Conservation (phyloP, 345 rosid genomes). For the Tarenaya hassleriana region DNA sequence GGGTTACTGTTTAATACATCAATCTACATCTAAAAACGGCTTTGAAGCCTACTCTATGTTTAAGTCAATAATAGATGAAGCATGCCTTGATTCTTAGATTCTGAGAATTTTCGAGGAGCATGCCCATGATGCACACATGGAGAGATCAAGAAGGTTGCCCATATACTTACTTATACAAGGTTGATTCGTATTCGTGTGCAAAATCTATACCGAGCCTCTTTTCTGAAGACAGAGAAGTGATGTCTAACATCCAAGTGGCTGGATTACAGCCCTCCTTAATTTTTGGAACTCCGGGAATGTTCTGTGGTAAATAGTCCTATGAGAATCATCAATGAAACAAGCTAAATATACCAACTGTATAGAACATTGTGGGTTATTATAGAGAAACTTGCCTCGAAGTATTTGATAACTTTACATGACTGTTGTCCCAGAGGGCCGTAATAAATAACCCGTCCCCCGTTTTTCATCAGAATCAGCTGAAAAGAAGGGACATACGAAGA, state of each 20-base stretch:
- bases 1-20: too few relatives aligned
- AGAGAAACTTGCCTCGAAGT: slow-evolving; percentile 40
- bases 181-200: slow-evolving; percentile 37
- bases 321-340: background rate
- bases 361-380: slow-evolving; percentile 7
- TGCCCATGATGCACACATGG: background rate
- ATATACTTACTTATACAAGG: slow-evolving; percentile 30
- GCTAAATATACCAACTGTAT: background rate
- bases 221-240: slow-evolving; percentile 35
- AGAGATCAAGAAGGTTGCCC: slow-evolving; percentile 2
- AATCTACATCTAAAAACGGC: too few relatives aligned
- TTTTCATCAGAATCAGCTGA: slow-evolving; percentile 59
- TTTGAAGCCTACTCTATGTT: too few relatives aligned
- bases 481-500: background rate
- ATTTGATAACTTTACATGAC: slow-evolving; percentile 43
- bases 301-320: slow-evolving; percentile 6
- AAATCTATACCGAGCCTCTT: slow-evolving; percentile 38
- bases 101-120: too few relatives aligned
- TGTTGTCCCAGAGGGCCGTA: slow-evolving; percentile 48
- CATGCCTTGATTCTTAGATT: too few relatives aligned
- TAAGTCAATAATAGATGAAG: too few relatives aligned
- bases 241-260: slow-evolving; percentile 48
- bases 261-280: slow-evolving; percentile 41
- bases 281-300: slow-evolving; percentile 33
- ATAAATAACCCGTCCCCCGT: slow-evolving; percentile 49